Conservation (phyloP, 495 filamentous ascomycete species). For the Penicillium pancosmium region DNA sequence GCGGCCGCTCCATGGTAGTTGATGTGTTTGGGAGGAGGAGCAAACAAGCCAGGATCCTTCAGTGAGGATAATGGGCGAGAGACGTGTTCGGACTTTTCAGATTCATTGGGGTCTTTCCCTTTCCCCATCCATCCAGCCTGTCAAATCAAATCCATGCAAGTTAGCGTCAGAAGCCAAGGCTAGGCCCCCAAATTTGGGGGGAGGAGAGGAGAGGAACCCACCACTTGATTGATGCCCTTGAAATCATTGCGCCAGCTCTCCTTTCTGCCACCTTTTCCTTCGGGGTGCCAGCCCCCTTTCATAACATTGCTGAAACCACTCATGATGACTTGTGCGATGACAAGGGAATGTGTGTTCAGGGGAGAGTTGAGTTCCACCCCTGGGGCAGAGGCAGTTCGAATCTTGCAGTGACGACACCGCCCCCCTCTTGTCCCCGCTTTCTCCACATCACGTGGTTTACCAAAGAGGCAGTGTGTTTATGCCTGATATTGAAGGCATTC, state of each 20-base stretch:
- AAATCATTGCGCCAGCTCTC: constrained; percentile 62
- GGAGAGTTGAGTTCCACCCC: background rate
- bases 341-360: background rate
- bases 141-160: background rate
- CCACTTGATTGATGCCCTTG: constrained; percentile 63
- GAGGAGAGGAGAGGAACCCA: constrained; percentile 26
- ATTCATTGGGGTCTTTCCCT: constrained; percentile 41
- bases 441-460: no score
- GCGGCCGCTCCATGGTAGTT: constrained; percentile 56
- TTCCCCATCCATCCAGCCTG: constrained; percentile 49
- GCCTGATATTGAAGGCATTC: no score
- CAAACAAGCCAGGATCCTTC: constrained; percentile 82
- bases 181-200: background rate
- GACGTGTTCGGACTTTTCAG: constrained; percentile 49
- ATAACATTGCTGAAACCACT: constrained; percentile 52
- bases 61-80: constrained; percentile 75
- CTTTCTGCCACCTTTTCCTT: constrained; percentile 55
- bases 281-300: constrained; percentile 63
- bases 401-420: constrained; percentile 3
- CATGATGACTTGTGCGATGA: constrained; percentile 34
- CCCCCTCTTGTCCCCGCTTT: no score
- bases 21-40: constrained; percentile 77
- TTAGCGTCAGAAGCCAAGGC: constrained; percentile 13
- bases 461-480: no score
- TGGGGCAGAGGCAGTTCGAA: no score